Base-by-base conservation (phyloP, 192 early-diverging fungal species). In the Podila epigama region DNA sequence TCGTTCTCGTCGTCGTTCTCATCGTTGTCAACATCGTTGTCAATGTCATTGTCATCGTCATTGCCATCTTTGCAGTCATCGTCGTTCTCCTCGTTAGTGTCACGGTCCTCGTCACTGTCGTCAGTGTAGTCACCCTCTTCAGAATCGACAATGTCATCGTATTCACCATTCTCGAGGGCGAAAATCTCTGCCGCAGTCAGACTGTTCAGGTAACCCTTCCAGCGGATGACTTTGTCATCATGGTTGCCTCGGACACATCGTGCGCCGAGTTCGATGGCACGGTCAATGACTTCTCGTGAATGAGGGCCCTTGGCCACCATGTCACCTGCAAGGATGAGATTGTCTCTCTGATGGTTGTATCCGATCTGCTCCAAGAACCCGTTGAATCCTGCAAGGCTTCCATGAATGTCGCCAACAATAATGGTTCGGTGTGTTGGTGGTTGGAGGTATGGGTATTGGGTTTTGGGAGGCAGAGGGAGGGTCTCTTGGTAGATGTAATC, bases 341-440 rank as follows among this genome's bases (percentile, higher is more conserved):
- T 83, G 69, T 92, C 92, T 5, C 40, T 68, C 0, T 42, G 31
- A 16, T 27, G 35, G 28, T 81, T 60, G 20, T 68, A 84, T 6
- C 78, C 44, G 13, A 90, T 66, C 25, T 73, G 68, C 4, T 79
- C 73, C 16, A 93, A 35, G 7, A 93, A 83, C 29, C 25, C 12
- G 16, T 85, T 68, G 22, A 93, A 73, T 68, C 90, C 89, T 5
- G 82, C 52, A 0, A 85, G 18, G 31, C 84, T 81, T 0, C 91
- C 92, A 42, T 93, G 92, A 35, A 92, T 82, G 55, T 93, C 92
- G 6, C 92, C 92, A 16, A 93, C 84, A 15, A 93, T 85, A 31
- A 91, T 82, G 44, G 90, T 75, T 6, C 90, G 77, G 18, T 18
- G 41, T 2, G 51, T 3, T 0, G 18, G 51, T 13, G 42, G 41